A percentile compares a stretch with the other conserved stretches of the same genome.
phyloP scores from a whole-genome alignment of 148 eudicot genomes.

The Chenopodium album region DNA sequence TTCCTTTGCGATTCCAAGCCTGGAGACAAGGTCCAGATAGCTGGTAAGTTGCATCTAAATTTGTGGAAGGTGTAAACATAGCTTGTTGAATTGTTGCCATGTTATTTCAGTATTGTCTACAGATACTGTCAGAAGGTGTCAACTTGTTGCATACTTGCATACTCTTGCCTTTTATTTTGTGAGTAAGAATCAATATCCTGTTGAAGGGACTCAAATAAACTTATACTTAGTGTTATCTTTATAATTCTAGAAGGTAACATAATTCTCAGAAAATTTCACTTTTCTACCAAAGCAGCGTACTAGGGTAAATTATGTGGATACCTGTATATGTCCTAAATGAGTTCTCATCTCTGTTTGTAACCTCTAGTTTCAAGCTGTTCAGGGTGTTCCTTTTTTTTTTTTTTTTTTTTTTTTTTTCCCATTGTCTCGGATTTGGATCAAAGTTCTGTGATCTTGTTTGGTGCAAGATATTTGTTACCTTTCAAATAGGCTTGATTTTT shows the following conservation, averaged over 20 bases:
- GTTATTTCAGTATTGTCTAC: background rate
- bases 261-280: background rate
- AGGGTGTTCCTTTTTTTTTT: background rate
- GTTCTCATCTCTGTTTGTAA: background rate
- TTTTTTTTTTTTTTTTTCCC: too few relatives aligned
- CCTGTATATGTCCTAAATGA: background rate
- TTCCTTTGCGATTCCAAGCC: constrained; percentile 87
- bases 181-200: background rate
- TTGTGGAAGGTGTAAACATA: background rate
- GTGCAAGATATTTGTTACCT: background rate
- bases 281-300: background rate
- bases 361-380: background rate
- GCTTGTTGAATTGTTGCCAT: background rate
- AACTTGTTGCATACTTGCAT: too few relatives aligned
- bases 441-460: background rate
- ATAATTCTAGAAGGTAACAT: background rate
- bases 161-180: too few relatives aligned
- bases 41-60: constrained; percentile 49
- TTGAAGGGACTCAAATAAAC: background rate
- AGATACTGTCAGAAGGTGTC: background rate
- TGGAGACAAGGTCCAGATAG: constrained; percentile 82
- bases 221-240: background rate
- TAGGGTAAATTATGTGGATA: background rate
- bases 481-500: background rate
- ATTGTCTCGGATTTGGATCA: background rate